Evolutionary conservation across 2,329 filamentous ascomycete genomes (phyloP).

Genomic region (Penicillium sp.): DNA sequence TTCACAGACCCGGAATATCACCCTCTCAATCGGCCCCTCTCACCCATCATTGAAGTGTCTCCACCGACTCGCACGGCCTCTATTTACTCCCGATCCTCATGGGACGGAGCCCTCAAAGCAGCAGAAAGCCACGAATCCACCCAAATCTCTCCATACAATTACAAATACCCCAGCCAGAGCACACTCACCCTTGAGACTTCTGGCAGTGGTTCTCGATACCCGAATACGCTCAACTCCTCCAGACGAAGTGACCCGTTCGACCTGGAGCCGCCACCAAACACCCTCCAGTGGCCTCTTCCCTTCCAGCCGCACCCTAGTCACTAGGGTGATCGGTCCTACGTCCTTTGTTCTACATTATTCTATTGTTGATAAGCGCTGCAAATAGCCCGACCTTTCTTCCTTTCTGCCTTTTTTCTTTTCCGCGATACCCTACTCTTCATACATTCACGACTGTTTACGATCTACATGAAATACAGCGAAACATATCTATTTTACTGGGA

Average conservation of each 20-base stretch:
- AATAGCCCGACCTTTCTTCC: not conserved
- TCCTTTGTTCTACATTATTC: not conserved
- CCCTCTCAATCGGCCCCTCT: slow-evolving; percentile 2
- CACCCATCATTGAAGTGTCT: slow-evolving; percentile 12
- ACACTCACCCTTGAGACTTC: not conserved
- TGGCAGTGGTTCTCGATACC: not conserved
- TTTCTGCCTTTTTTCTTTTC: not conserved
- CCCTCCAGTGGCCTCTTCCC: slow-evolving; percentile 22
- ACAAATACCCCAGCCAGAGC: slow-evolving; percentile 2
- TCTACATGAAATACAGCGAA: not conserved
- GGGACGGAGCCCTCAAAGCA: not conserved
- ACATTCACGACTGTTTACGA: not conserved
- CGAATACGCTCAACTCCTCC: not conserved
- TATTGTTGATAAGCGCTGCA: not conserved
- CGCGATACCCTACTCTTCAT: not conserved
- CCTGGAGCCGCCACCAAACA: slow-evolving; percentile 30
- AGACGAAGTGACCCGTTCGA: slow-evolving; percentile 35
- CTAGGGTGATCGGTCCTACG: not conserved
- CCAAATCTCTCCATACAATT: not conserved
- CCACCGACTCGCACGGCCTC: slow-evolving; percentile 15
- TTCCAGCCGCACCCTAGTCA: not conserved
- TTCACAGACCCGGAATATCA: slow-evolving; percentile 1
- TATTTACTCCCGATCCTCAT: slow-evolving; percentile 14
- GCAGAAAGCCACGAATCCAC: slow-evolving; percentile 9
- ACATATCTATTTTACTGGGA: not conserved